Conservation (phyloP, 1,139 yeast species). For the Pichia sp. region DNA sequence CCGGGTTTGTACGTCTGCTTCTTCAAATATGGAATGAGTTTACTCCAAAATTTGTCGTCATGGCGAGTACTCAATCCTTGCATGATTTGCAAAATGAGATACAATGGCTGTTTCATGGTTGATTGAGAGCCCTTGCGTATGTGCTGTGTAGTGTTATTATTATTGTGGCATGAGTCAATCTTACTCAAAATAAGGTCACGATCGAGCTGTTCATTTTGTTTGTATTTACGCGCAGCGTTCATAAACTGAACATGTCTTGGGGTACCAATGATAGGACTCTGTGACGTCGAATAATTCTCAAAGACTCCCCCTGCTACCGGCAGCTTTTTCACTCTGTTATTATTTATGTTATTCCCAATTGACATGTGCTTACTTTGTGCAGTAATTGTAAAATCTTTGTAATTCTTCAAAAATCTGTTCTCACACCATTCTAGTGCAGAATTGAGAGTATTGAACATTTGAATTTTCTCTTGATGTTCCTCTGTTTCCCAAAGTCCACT, state of each 20-base stretch:
- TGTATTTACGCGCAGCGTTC: slow-evolving; percentile 51
- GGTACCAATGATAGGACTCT: slow-evolving; percentile 35
- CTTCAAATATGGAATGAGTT: slow-evolving; percentile 45
- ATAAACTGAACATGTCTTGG: slow-evolving; percentile 58
- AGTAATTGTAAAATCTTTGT: slow-evolving; percentile 31
- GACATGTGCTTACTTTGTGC: not conserved
- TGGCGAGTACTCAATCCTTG: slow-evolving; percentile 54
- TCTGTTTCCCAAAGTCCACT: slow-evolving; percentile 61
- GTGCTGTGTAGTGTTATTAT: slow-evolving; percentile 4
- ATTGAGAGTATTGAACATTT: slow-evolving; percentile 68
- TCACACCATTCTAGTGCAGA: slow-evolving; percentile 97
- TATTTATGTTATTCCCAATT: not conserved
- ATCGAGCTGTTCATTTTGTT: slow-evolving; percentile 24
- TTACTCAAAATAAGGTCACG: slow-evolving; percentile 9
- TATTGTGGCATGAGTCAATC: too few relatives aligned
- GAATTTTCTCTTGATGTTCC: slow-evolving; percentile 37
- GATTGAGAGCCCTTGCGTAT: slow-evolving; percentile 1
- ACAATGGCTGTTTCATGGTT: slow-evolving; percentile 39
- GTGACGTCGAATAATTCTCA: not conserved
- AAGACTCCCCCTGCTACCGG: too few relatives aligned
- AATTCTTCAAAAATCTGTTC: slow-evolving; percentile 72
- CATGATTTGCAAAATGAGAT: slow-evolving; percentile 61
- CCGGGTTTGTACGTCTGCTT: slow-evolving; percentile 44
- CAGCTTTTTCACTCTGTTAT: slow-evolving; percentile 4
- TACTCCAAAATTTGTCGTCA: slow-evolving; percentile 61